phyloP scores from a whole-genome alignment of 2,329 filamentous ascomycete species.

The Karstenula rhodostoma region DNA sequence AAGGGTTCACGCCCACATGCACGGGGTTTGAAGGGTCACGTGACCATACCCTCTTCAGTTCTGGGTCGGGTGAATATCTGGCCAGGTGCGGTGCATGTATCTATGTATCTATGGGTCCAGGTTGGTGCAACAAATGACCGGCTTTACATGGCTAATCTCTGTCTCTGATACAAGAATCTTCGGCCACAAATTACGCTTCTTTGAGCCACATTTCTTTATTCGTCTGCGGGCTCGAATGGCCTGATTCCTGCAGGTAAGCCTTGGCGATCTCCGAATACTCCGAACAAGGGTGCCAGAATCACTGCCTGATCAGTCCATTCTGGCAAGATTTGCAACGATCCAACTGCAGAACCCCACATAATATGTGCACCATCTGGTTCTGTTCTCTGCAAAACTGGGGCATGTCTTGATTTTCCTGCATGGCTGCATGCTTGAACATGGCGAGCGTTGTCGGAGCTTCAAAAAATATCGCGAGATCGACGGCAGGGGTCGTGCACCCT shows the following conservation, averaged over 20 bases:
- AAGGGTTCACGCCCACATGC: conserved; percentile 3
- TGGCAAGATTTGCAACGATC: not conserved
- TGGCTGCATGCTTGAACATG: not conserved
- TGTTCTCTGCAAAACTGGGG: not conserved
- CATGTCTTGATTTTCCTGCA: not conserved
- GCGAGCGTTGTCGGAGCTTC: not conserved
- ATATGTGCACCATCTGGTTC: not conserved
- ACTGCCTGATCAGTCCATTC: not conserved
- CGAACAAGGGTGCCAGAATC: conserved; percentile 1
- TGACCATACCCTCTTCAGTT: not conserved
- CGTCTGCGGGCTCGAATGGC: not conserved
- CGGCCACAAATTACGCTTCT: not conserved
- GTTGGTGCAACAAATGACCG: too few relatives aligned
- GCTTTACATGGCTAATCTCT: not conserved
- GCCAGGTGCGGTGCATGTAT: not conserved
- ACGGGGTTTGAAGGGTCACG: conserved; percentile 5
- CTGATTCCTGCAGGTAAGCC: conserved; percentile 4
- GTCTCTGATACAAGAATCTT: not conserved
- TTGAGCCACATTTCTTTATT: not conserved
- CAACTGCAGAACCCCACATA: not conserved
- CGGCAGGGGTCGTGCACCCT: conserved; percentile 4
- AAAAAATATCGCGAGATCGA: conserved; percentile 1
- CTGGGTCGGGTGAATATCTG: not conserved
- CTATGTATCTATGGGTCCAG: too few relatives aligned
- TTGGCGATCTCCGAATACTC: conserved; percentile 2